Evolutionary conservation across 257 asterid genomes (phyloP).

Genomic region (Solanum peruvianum): DNA sequence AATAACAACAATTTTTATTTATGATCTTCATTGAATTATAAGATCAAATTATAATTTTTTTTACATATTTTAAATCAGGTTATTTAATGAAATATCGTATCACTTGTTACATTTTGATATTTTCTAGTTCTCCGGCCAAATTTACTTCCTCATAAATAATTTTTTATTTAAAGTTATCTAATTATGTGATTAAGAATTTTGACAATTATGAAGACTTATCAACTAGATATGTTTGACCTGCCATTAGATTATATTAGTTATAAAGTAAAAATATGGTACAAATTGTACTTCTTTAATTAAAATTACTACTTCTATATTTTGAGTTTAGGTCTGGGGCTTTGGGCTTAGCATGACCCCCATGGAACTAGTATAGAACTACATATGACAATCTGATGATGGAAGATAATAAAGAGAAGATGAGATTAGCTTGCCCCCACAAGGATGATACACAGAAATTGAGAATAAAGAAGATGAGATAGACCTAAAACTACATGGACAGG

Average conservation of each 20-base stretch:
- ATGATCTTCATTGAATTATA: not conserved
- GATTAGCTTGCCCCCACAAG: not conserved
- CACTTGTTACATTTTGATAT: not conserved
- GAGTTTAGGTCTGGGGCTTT: not conserved
- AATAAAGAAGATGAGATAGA: not conserved
- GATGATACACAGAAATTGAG: not conserved
- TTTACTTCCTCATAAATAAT: not conserved
- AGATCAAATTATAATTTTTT: not conserved
- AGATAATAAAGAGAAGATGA: not conserved
- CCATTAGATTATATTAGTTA: not conserved
- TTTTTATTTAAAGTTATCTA: not conserved
- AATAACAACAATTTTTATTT: not conserved
- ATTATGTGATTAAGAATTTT: not conserved
- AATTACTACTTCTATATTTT: not conserved
- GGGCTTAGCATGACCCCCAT: not conserved
- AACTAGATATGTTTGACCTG: not conserved
- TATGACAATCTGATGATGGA: not conserved
- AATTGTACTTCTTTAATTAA: not conserved
- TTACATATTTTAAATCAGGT: not conserved
- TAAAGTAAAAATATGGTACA: not conserved
- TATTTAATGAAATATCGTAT: not conserved
- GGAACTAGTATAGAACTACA: not conserved
- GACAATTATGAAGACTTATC: not conserved
- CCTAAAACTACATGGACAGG: not conserved
- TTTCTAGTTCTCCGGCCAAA: not conserved